A percentile compares a stretch with the other conserved stretches of the same genome.
Conservation (phyloP, 768 basidiomycete genomes). For the Amylocystis lapponica region DNA sequence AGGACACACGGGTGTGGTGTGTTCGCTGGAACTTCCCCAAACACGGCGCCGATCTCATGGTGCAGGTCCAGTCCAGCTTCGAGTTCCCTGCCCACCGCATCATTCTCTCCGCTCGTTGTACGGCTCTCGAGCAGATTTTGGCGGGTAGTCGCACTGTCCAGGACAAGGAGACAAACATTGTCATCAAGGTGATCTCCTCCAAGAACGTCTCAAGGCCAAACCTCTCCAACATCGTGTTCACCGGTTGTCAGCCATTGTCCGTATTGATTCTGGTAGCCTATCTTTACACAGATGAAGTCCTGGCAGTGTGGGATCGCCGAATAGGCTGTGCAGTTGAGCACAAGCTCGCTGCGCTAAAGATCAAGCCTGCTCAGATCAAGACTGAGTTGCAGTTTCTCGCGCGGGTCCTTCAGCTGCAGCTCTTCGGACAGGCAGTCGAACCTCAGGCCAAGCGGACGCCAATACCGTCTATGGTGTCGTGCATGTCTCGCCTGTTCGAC, state of each 20-base stretch:
- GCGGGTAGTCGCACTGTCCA: conserved; percentile 23
- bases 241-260: conserved; percentile 57
- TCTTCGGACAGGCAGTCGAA: conserved; percentile 49
- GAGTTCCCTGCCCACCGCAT: conserved; percentile 58
- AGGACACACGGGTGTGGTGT: background rate
- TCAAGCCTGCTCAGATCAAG: conserved; percentile 47
- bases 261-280: conserved; percentile 75
- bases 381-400: conserved; percentile 58
- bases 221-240: conserved; percentile 34
- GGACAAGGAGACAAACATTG: conserved; percentile 27
- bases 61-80: conserved; percentile 41
- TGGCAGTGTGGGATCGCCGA: conserved; percentile 81
- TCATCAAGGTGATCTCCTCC: conserved; percentile 19
- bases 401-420: conserved; percentile 49
- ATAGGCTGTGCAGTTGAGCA: conserved; percentile 39
- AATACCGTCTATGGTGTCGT: conserved; percentile 38
- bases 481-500: conserved; percentile 48
- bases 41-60: conserved; percentile 59
- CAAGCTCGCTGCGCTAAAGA: conserved; percentile 33
- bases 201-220: conserved; percentile 2
- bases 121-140: conserved; percentile 40
- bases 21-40: no score
- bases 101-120: conserved; percentile 58
- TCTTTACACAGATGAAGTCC: conserved; percentile 81
- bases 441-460: conserved; percentile 54